Evolutionary conservation across 2,329 filamentous ascomycete species (phyloP).

Genomic region (Fusarium annulatum): DNA sequence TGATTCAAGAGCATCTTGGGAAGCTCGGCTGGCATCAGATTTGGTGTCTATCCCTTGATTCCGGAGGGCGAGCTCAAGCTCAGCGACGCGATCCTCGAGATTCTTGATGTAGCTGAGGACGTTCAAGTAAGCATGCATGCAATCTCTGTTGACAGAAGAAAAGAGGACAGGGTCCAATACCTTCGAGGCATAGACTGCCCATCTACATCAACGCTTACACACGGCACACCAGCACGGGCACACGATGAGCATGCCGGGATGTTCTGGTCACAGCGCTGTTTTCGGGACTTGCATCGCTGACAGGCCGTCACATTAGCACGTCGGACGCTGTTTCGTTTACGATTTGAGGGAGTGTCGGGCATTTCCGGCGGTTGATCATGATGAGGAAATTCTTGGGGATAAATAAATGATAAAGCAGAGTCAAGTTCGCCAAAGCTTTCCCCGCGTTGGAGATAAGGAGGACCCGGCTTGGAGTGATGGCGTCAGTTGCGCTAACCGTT

Average conservation of each 20-base stretch:
- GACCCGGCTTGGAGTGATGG: neutral
- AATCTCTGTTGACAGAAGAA: no score
- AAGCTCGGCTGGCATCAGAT: neutral
- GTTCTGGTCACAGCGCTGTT: constrained; percentile 39
- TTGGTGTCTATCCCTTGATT: constrained; percentile 12
- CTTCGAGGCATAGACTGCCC: constrained; percentile 25
- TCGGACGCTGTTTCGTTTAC: constrained; percentile 26
- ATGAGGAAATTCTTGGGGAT: neutral
- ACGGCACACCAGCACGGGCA: constrained; percentile 20
- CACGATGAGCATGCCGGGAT: constrained; percentile 38
- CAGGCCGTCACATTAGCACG: constrained; percentile 40
- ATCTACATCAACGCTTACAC: constrained; percentile 35
- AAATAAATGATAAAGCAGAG: neutral
- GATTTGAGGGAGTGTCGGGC: neutral
- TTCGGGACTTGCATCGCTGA: constrained; percentile 31
- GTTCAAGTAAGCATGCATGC: neutral
- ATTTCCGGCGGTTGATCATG: neutral
- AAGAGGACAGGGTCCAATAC: fast-evolving
- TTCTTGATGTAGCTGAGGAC: constrained; percentile 42
- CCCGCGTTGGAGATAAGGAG: neutral
- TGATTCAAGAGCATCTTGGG: neutral
- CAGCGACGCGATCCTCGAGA: constrained; percentile 42
- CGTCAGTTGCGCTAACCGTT: neutral
- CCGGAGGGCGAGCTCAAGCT: constrained; percentile 30
- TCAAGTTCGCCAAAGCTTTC: neutral